Conservation (phyloP, 805 yeast genomes). For the Ogataea populi-albae region DNA sequence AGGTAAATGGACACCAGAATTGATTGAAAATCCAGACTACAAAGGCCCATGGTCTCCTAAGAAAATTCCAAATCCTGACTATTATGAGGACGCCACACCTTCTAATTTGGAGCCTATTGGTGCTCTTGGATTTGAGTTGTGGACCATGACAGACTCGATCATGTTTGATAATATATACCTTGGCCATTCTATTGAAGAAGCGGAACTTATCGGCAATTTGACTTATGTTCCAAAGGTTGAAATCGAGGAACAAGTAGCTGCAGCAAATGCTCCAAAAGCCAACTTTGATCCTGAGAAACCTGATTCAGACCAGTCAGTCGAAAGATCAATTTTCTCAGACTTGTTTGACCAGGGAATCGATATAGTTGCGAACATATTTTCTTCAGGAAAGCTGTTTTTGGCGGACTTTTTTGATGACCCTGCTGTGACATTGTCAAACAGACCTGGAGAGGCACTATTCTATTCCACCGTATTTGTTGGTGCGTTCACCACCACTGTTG, state of each 20-base stretch:
- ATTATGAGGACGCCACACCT: conserved; percentile 55
- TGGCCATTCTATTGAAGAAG: conserved; percentile 82
- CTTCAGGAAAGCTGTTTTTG: conserved; percentile 32
- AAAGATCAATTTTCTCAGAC: conserved; percentile 18
- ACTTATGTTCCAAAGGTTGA: conserved; percentile 60
- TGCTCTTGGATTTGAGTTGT: conserved; percentile 82
- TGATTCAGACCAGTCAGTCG: conserved; percentile 12
- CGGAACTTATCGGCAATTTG: conserved; percentile 75
- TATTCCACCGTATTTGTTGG: conserved; percentile 44
- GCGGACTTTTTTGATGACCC: conserved; percentile 45
- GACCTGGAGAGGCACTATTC: conserved; percentile 50
- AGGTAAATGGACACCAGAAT: conserved; percentile 78
- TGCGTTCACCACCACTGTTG: conserved; percentile 41
- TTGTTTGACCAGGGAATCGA: conserved; percentile 18
- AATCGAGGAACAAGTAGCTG: conserved; percentile 46
- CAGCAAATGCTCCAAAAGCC: conserved; percentile 40
- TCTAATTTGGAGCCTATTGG: conserved; percentile 65
- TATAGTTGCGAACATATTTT: conserved; percentile 19
- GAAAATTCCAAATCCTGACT: conserved; percentile 65
- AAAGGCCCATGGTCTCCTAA: conserved; percentile 77
- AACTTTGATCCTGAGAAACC: conserved; percentile 40
- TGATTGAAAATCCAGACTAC: conserved; percentile 69
- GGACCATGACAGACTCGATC: conserved; percentile 79
- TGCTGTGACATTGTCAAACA: conserved; percentile 37
- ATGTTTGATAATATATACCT: conserved; percentile 80